Percentiles rank a stretch among this genome's conserved stretches.
Conservation (phyloP, 2,329 filamentous ascomycete genomes). For the Colletotrichum sp. region DNA sequence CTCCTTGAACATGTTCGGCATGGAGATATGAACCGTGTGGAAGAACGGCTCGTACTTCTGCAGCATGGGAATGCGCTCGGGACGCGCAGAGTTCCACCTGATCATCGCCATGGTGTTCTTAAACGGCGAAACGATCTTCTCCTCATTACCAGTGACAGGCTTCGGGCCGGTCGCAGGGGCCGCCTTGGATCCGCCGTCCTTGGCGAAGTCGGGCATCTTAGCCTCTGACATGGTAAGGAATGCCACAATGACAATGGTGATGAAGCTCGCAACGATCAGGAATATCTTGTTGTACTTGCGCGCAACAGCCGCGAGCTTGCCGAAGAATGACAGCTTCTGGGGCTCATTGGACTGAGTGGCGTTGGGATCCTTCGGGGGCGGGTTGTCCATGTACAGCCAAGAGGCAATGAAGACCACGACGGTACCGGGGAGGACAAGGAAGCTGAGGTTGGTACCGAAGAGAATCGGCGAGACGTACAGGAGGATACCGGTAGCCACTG, state of each 20-base stretch:
- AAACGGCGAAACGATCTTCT: conserved; percentile 27
- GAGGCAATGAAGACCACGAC: conserved; percentile 33
- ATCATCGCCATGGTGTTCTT: conserved; percentile 32
- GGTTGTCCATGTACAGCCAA: conserved; percentile 34
- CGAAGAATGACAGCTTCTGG: conserved; percentile 13
- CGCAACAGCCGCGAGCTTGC: conserved; percentile 14
- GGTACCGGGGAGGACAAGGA: conserved; percentile 31
- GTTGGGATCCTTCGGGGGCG: conserved; percentile 26
- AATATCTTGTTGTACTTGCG: conserved; percentile 21
- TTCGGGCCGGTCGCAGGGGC: background rate
- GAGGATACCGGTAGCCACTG: conserved; percentile 33
- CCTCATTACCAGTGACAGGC: conserved; percentile 12
- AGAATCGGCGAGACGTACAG: conserved; percentile 34
- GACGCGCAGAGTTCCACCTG: conserved; percentile 28
- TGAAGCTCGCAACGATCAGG: conserved; percentile 9
- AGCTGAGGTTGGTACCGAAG: conserved; percentile 31
- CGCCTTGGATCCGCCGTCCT: background rate
- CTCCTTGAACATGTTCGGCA: conserved; percentile 23
- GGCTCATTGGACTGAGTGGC: conserved; percentile 2
- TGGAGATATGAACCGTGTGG: conserved; percentile 31
- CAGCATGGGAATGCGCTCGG: conserved; percentile 30
- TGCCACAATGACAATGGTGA: conserved; percentile 24
- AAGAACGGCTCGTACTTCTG: conserved; percentile 35
- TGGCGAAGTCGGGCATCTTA: conserved; percentile 21
- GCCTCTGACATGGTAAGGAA: conserved; percentile 22